Base-by-base conservation (phyloP, 1,284 basidiomycete species). In the Ustilago bromivora region DNA sequence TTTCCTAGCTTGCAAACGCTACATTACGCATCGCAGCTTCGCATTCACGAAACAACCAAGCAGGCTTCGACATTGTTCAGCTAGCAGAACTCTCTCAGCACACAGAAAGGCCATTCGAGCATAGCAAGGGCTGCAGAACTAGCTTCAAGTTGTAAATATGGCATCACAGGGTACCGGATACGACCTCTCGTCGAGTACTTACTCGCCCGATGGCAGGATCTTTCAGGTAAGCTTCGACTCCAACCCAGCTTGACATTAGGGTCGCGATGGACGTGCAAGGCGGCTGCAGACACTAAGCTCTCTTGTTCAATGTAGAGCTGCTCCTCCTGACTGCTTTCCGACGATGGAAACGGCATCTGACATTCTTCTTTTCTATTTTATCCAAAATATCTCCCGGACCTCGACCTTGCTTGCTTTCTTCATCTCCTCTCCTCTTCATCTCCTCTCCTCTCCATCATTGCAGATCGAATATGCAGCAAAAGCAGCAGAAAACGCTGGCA, bases 101-200 rank as follows among this genome's bases (percentile, higher is more conserved):
- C 40, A 31, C 60, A 40, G 23, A 64, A 4, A 28, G 23, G 23
- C 23, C 23, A 12, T 41, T 41, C 7, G 34, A 55, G 38, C 36
- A 19, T 55, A 41, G 40, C 13, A 41, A 11, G 17, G 40, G 3
- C n/a, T 15, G 40, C 15, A 7, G 40, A 12, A 15, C 6, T 41
- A 23, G 36, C n/a, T 56, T 5, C 17, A 41, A 8, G 3, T 41
- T 40, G 12, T 10, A 32, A 60, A 60, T 9, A 97, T 97, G 95
- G 96, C 96, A 64, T 97, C 96, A 61, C 98, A 98, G 85, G 95
- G 96, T 73, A 98, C 96, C 81, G 96, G 96, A 66, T 98, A 98
- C 89, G 96, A 99, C 90, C 92, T 98, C 71, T 98, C 95, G 66
- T 94, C 96, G 54, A 96, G 94, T 84, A 99, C 96, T 57, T 99